A percentile compares a stretch with the other conserved stretches of the same genome.
phyloP scores from a whole-genome alignment of 1,139 yeast species.

The Lodderomyces parapsilosis region DNA sequence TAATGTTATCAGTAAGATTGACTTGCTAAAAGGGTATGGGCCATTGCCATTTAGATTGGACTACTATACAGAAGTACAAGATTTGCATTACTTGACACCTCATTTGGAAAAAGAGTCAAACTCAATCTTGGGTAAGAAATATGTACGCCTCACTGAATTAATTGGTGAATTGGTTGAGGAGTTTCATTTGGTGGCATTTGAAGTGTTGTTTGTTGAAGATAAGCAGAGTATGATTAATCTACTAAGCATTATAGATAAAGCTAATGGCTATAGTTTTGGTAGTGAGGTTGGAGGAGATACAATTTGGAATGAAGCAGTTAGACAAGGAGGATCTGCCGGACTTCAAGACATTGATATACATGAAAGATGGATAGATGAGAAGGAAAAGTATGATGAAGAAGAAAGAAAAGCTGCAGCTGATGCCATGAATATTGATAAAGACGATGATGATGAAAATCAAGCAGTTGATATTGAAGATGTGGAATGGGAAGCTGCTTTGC shows the following conservation, averaged over 20 bases:
- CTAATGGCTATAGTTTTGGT: slow-evolving; percentile 92
- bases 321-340: slow-evolving; percentile 54
- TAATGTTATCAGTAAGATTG: slow-evolving; percentile 77
- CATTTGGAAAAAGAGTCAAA: slow-evolving; percentile 67
- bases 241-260: slow-evolving; percentile 76
- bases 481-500: slow-evolving; percentile 68
- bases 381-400: slow-evolving; percentile 55
- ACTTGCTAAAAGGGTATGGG: slow-evolving; percentile 64
- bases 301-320: slow-evolving; percentile 91
- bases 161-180: slow-evolving; percentile 85
- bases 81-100: slow-evolving; percentile 67
- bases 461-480: slow-evolving; percentile 61
- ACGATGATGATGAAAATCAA: background rate
- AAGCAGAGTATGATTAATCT: slow-evolving; percentile 86
- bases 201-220: slow-evolving; percentile 88
- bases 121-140: slow-evolving; percentile 58
- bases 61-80: slow-evolving; percentile 90
- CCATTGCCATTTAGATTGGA: slow-evolving; percentile 69
- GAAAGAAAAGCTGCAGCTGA: slow-evolving; percentile 15
- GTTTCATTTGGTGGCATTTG: slow-evolving; percentile 83
- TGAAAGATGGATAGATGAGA: slow-evolving; percentile 92
- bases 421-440: background rate
- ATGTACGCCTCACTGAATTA: slow-evolving; percentile 69
- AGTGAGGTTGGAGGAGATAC: slow-evolving; percentile 93
- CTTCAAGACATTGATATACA: slow-evolving; percentile 67